Base-by-base conservation (phyloP, 495 filamentous ascomycete genomes). In the Penicillium cataractarum region DNA sequence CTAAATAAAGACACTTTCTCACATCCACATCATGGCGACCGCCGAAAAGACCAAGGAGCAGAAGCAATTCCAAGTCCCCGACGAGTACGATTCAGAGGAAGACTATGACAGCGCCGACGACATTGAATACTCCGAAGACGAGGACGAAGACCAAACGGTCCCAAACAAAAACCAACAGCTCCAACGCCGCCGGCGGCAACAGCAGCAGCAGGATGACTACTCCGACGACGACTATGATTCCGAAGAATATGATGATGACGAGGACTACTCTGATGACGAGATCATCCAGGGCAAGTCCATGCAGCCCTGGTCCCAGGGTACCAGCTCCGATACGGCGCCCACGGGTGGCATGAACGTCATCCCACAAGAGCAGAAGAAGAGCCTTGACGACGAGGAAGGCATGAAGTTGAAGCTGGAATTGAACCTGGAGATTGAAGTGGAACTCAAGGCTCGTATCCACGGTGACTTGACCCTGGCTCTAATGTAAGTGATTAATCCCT, bases 381-480 rank as follows among this genome's bases (percentile, higher is more conserved):
- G 56, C 12, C 65, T 75, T 21, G 67, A 74, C 31, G 77, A 82
- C n/a, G 69, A 81, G 55, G 78, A 82, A 13, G 79, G 79, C 61
- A 81, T 97, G 66, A 85, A 86, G 71, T 65, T 97, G 79, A 80
- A 91, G 66, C 74, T 97, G 53, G 92, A 96, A 66, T 73, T 96
- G 60, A 96, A 96, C 74, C 75, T 97, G 48, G 93, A 97, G 65
- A 86, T 96, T 60, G 90, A 96, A 78, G 85, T 96, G 15, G 87
- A 92, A 74, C 77, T 97, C 3, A 96, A 96, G 83, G 93, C 93
- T 32, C 90, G 87, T 69, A 95, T 97, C 67, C 90, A 94, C 61
- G 92, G 93, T 70, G 93, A 96, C 76, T 77, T 96, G 71, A 95
- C 91, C 52, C 67, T 97, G 58, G 87, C 90, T 61, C 81, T 97